These are phyloP conservation scores for Beauveria caledonica DNA, from an alignment of 2,329 filamentous ascomycete species.

Conservation along the genomic window DNA sequence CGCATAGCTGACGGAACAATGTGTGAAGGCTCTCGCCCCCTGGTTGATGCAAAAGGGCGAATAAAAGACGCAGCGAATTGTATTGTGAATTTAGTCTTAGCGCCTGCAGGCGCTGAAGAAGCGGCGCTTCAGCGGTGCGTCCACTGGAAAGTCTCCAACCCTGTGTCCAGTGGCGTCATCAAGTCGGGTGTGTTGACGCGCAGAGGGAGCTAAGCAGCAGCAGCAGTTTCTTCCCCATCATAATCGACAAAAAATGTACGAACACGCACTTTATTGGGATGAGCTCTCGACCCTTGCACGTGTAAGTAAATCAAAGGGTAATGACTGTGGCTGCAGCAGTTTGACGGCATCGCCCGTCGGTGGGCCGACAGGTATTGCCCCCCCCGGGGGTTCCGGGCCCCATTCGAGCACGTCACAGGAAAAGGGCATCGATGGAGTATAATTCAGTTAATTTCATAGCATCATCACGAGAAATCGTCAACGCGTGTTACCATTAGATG, in stretches of 20 bases:
- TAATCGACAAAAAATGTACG: not conserved
- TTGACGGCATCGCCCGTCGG: conserved; percentile 2
- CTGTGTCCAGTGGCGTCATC: not conserved
- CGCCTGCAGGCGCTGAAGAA: not conserved
- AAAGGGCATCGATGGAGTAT: not conserved
- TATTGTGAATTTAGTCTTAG: not conserved
- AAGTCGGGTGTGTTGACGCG: not conserved
- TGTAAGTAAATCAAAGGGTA: not conserved
- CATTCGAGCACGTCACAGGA: not conserved
- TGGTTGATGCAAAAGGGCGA: too few relatives aligned
- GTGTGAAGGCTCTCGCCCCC: too few relatives aligned
- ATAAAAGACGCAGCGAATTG: not conserved
- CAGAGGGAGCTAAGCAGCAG: not conserved
- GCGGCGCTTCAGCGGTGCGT: not conserved
- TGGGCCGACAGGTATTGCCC: not conserved
- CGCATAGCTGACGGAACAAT: too few relatives aligned
- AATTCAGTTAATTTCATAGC: conserved; percentile 3
- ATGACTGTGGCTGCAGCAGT: not conserved
- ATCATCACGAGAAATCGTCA: conserved; percentile 4
- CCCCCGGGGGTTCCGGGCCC: not conserved
- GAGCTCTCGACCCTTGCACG: not conserved
- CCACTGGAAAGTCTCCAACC: not conserved
- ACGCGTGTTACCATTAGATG: not conserved
- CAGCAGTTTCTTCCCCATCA: not conserved
- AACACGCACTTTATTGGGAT: not conserved